Evolutionary conservation across 352 stramenopile genomes (phyloP).

Genomic region (Phytophthora citrophthora): DNA sequence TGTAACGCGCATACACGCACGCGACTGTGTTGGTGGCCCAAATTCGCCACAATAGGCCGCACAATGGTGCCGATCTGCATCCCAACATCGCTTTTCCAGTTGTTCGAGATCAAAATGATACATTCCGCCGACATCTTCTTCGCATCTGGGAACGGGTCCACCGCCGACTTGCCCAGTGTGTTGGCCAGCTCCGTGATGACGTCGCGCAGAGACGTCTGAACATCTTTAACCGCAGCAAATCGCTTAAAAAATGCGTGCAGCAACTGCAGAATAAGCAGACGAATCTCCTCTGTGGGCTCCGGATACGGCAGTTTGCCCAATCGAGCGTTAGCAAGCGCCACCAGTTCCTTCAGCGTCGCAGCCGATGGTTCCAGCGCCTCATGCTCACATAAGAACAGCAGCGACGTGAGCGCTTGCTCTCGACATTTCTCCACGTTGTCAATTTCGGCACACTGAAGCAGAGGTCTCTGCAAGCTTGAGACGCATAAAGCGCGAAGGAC

Average conservation of each 20-base stretch:
- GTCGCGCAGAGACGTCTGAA: constrained; percentile 43
- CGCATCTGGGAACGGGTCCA: constrained; percentile 82
- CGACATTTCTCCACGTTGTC: constrained; percentile 83
- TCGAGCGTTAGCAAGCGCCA: constrained; percentile 53
- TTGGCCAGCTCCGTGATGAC: constrained; percentile 76
- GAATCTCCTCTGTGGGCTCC: constrained; percentile 86
- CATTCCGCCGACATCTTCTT: constrained; percentile 80
- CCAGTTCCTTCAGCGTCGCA: constrained; percentile 51
- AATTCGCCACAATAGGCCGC: constrained; percentile 68
- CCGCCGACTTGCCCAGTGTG: constrained; percentile 68
- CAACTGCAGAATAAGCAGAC: constrained; percentile 71
- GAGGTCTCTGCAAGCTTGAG: constrained; percentile 49
- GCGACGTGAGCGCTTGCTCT: constrained; percentile 65
- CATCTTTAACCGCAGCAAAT: constrained; percentile 27
- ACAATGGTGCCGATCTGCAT: constrained; percentile 77
- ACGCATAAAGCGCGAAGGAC: constrained; percentile 56
- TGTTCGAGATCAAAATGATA: constrained; percentile 57
- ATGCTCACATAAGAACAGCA: constrained; percentile 64
- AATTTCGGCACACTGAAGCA: constrained; percentile 53
- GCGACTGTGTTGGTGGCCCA: constrained; percentile 84
- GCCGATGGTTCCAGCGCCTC: constrained; percentile 51
- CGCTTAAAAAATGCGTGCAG: constrained; percentile 62
- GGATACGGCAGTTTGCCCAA: constrained; percentile 80
- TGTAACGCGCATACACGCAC: constrained; percentile 80
- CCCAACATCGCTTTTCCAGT: constrained; percentile 62